Evolutionary conservation across 1,284 basidiomycete genomes (phyloP).

Genomic region (Chalciporus sp.): DNA sequence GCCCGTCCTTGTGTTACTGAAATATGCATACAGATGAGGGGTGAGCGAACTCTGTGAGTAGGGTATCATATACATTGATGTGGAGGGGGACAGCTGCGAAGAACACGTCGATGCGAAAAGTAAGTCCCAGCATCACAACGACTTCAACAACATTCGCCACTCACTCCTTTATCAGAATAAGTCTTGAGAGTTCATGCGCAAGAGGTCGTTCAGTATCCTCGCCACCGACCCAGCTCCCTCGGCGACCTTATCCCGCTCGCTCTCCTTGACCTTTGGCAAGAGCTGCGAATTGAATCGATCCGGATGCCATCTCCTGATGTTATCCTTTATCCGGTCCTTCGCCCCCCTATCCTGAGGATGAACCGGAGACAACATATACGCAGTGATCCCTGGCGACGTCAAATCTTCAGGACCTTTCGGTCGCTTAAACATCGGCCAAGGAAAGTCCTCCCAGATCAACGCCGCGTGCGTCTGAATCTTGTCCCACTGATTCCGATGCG

Average conservation of each 20-base stretch:
- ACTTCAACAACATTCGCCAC: conserved; percentile 3
- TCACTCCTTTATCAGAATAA: conserved; percentile 30
- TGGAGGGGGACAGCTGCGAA: conserved; percentile 15
- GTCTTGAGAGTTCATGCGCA: conserved; percentile 36
- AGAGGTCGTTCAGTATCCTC: conserved; percentile 58
- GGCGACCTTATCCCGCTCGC: conserved; percentile 48
- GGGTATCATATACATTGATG: conserved; percentile 29
- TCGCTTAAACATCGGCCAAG: conserved; percentile 68
- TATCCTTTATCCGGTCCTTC: conserved; percentile 65
- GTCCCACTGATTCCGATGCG: conserved; percentile 61
- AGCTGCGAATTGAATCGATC: conserved; percentile 53
- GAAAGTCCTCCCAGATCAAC: conserved; percentile 60
- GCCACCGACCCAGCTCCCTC: conserved; percentile 53
- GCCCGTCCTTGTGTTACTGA: conserved; percentile 16
- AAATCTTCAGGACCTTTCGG: conserved; percentile 61
- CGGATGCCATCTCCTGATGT: conserved; percentile 58
- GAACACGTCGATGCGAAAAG: conserved; percentile 11
- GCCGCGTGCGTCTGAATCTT: conserved; percentile 39
- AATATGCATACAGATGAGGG: conserved; percentile 37
- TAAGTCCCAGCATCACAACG: conserved; percentile 13
- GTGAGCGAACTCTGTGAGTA: conserved; percentile 16
- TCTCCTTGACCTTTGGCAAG: conserved; percentile 52
- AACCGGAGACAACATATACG: conserved; percentile 60
- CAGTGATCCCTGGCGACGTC: conserved; percentile 52
- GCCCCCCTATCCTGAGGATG: conserved; percentile 51